Conservation (phyloP, 2,329 filamentous ascomycete genomes). For the Camillea tinctor region DNA sequence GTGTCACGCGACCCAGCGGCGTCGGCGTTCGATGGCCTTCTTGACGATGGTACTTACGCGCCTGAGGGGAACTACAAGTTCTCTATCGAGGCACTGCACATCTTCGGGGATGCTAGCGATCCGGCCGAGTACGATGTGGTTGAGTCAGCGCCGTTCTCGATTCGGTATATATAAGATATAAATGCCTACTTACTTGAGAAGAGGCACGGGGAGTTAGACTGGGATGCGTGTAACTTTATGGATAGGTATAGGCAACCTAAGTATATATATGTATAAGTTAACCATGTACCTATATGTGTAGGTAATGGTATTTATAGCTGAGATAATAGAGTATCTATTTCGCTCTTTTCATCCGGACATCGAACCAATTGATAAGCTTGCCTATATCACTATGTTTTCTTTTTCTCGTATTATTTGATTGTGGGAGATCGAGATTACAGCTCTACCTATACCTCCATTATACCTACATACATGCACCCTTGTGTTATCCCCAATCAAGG, state of each 20-base stretch:
- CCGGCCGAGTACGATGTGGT: slow-evolving; percentile 46
- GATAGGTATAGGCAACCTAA: neutral
- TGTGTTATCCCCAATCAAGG: neutral
- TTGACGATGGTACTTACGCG: slow-evolving; percentile 47
- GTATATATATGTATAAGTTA: neutral
- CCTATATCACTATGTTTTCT: too few species aligned
- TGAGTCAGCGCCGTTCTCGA: slow-evolving; percentile 43
- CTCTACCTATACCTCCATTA: too few species aligned
- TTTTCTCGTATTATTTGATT: too few species aligned
- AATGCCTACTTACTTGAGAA: neutral
- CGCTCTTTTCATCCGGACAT: too few species aligned
- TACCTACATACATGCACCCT: neutral
- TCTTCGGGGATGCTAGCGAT: slow-evolving; percentile 48
- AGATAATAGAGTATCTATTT: too few species aligned
- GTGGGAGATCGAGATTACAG: too few species aligned
- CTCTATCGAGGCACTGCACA: slow-evolving; percentile 46
- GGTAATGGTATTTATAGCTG: too few species aligned
- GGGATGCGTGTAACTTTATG: too few species aligned
- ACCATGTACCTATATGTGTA: too few species aligned
- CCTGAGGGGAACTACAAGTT: slow-evolving; percentile 51
- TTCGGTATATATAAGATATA: slow-evolving; percentile 38
- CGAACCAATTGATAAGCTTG: too few species aligned
- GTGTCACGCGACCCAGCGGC: slow-evolving; percentile 34
- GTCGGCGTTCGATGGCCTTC: slow-evolving; percentile 44
- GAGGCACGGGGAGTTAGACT: too few species aligned